These are phyloP conservation scores for Trametes sp. DNA, from an alignment of 1,284 basidiomycete genomes.

Conservation along the genomic window DNA sequence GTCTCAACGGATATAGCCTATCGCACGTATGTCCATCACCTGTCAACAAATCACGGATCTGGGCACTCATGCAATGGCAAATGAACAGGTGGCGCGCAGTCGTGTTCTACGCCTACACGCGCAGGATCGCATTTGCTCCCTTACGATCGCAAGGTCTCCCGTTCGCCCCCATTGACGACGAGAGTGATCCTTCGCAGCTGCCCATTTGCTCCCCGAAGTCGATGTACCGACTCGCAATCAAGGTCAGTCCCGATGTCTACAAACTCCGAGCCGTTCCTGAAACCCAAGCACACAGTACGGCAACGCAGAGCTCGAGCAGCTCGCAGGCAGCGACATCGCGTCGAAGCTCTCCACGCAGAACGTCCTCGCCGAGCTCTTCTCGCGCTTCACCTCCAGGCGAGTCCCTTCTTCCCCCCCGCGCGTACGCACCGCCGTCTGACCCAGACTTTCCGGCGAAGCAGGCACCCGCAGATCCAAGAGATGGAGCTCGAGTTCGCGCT, in stretches of 20 bases:
- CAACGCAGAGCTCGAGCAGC: conserved; percentile 22
- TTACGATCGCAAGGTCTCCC: conserved; percentile 28
- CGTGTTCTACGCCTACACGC: conserved; percentile 35
- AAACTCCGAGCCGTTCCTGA: not conserved
- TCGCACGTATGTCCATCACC: conserved; percentile 24
- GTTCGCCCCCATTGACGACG: conserved; percentile 1
- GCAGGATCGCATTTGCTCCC: conserved; percentile 31
- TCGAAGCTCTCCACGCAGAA: conserved; percentile 29
- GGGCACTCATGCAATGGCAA: no score
- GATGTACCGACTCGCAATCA: conserved; percentile 31
- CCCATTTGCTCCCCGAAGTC: conserved; percentile 35
- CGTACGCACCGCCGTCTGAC: not conserved
- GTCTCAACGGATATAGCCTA: conserved; percentile 28
- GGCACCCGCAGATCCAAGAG: conserved; percentile 21
- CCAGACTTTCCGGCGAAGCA: not conserved
- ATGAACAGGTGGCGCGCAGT: conserved; percentile 33
- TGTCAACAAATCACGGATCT: not conserved
- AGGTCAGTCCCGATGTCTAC: conserved; percentile 13
- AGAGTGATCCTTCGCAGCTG: conserved; percentile 10
- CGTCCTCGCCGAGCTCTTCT: conserved; percentile 32
- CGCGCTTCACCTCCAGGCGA: conserved; percentile 28
- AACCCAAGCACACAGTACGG: conserved; percentile 11
- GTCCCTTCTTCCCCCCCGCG: not conserved
- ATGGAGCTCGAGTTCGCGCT: conserved; percentile 23
- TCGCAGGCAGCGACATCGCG: conserved; percentile 23